These are phyloP conservation scores for Penicillium roqueforti DNA, from an alignment of 495 filamentous ascomycete genomes.

Conservation along the genomic window DNA sequence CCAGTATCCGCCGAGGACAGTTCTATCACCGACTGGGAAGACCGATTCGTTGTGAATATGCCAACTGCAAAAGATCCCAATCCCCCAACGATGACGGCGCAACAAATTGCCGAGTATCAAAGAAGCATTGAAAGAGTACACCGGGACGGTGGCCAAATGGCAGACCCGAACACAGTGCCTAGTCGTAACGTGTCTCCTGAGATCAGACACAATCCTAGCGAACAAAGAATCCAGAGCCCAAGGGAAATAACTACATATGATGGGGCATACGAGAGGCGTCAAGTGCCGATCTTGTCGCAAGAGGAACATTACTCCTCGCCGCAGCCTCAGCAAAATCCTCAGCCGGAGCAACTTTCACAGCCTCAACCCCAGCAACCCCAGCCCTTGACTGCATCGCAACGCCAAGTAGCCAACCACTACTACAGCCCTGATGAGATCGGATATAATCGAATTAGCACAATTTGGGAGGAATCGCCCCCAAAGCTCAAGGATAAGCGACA, in stretches of 20 bases:
- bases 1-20: constrained; percentile 32
- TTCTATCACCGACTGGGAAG: constrained; percentile 39
- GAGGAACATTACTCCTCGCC: constrained; percentile 6
- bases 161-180: constrained; percentile 32
- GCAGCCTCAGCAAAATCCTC: not conserved
- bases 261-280: constrained; percentile 24
- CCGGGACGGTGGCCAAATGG: constrained; percentile 25
- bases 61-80: constrained; percentile 44
- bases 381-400: constrained; percentile 1
- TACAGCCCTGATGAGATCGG: constrained; percentile 46
- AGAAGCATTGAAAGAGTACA: constrained; percentile 35
- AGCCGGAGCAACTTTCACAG: not conserved
- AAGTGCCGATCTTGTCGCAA: not conserved
- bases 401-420: constrained; percentile 19
- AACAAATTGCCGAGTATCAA: constrained; percentile 42
- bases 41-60: constrained; percentile 47
- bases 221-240: constrained; percentile 9
- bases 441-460: constrained; percentile 37
- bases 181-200: constrained; percentile 32
- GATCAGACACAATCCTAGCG: constrained; percentile 4
- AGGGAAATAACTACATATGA: constrained; percentile 19
- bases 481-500: constrained; percentile 24
- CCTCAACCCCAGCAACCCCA: not conserved
- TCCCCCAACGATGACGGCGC: constrained; percentile 37
- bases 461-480: constrained; percentile 35